Base-by-base conservation (phyloP, 2,329 filamentous ascomycete genomes). In the Colletotrichum gloeosporioides region DNA sequence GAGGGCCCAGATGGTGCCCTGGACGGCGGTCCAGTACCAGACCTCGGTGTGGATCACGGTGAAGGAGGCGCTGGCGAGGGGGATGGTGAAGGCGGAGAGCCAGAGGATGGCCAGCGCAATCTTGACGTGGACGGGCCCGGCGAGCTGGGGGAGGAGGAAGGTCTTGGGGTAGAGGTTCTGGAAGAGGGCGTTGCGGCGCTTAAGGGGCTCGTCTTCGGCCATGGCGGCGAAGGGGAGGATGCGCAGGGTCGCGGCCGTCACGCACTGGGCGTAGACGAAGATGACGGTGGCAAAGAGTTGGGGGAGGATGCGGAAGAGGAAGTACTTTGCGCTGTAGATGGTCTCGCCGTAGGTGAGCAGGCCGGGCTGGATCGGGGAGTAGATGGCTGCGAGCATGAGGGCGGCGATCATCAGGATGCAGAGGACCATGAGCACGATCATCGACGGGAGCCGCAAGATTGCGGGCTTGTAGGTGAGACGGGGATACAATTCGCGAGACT, bases 251-350 rank as follows among this genome's bases (percentile, higher is more conserved):
- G 96, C 92, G 2, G 90, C 89, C 79, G 95, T 90, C 53, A 98
- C 88, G 78, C 93, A 91, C 80, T 98, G 93, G 1, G 95, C 90
- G 88, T 95, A 98, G 8, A 98, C 83, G 62, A 97, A 88, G 44
- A 98, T 86, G 15, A 93, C 79, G 25, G 92, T 92, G 0, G 93
- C 95, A 16, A 98, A 82, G 0, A 98, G 86, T 73, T 96, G 95
- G 3, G 96, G 96, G 2, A 98, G 86, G 78, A 98, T 95, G 77
- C 95, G 91, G 83, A 98, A 97, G 63, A 98, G 85, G 83, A 98
- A 98, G 84, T 98, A 98, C 78, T 93, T 90, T 10, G 89, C 89
- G 66, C 93, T 93, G 77, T 94, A 94, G 73, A 95, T 93, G 34
- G 86, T 88, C 62, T 89, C 89, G 39, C 87, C 86, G 82, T 96